These are phyloP conservation scores for Dispira simplex DNA, from an alignment of 192 early-diverging fungal genomes.

Conservation along the genomic window DNA sequence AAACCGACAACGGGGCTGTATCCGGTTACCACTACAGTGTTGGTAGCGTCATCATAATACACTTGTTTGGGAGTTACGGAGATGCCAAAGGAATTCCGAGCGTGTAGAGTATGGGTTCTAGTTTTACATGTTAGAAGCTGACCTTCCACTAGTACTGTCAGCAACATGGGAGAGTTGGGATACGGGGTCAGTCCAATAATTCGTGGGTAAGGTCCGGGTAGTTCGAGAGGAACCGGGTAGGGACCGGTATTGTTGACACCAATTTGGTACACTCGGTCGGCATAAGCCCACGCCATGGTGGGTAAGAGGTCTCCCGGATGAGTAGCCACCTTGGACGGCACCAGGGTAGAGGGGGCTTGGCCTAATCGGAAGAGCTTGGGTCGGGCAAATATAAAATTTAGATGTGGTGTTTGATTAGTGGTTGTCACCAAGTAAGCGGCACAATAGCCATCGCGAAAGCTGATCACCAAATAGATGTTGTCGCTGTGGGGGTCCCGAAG, in stretches of 20 bases:
- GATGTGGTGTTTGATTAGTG: neutral
- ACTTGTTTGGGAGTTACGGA: slow-evolving; percentile 2
- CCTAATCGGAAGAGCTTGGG: neutral
- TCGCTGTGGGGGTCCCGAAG: neutral
- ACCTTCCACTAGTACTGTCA: neutral
- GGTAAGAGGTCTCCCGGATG: neutral
- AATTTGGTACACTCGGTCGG: neutral
- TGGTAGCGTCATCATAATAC: neutral
- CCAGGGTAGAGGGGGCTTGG: neutral
- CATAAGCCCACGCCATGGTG: neutral
- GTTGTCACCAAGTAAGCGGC: neutral
- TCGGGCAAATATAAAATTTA: neutral
- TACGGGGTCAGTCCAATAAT: neutral
- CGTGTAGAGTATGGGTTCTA: neutral
- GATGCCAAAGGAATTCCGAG: neutral
- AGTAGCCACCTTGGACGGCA: neutral
- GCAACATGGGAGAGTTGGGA: neutral
- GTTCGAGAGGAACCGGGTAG: neutral
- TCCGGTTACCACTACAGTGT: neutral
- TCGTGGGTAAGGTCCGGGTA: neutral
- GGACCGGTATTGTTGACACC: neutral
- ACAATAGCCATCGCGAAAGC: neutral
- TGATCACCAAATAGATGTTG: neutral
- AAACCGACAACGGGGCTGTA: neutral
- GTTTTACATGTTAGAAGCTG: neutral